A percentile compares a stretch with the other conserved stretches of the same genome.
Evolutionary conservation across 2,329 filamentous ascomycete genomes (phyloP).

Genomic region (Trichophyton simii): DNA sequence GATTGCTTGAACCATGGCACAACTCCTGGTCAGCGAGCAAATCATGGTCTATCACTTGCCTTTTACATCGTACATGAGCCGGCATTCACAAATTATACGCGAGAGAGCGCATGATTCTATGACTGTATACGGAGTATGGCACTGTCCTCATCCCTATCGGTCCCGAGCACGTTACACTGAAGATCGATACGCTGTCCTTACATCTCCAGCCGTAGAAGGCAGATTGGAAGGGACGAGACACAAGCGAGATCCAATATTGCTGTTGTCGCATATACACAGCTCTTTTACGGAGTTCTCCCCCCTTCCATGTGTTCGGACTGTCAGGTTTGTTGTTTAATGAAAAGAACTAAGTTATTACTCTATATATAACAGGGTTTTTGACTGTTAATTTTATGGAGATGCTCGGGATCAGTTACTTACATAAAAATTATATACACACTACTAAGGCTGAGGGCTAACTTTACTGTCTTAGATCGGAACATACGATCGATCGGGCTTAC

Average conservation of each 20-base stretch:
- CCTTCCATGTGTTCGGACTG: background rate
- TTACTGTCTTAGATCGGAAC: slow-evolving; percentile 3
- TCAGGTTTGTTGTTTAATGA: background rate
- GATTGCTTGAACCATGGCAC: background rate
- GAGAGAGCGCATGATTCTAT: background rate
- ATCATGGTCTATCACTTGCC: background rate
- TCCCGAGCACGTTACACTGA: background rate
- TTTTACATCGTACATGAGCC: background rate
- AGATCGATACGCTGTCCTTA: background rate
- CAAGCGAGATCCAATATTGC: background rate
- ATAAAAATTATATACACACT: background rate
- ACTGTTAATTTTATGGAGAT: background rate
- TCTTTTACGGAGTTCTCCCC: background rate
- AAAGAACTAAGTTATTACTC: background rate
- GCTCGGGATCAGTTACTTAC: background rate
- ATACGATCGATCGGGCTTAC: slow-evolving; percentile 2
- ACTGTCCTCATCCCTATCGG: background rate
- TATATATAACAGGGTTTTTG: slow-evolving; percentile 3
- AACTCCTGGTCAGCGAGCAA: background rate
- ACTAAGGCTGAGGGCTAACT: background rate
- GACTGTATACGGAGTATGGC: background rate
- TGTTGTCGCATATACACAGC: background rate
- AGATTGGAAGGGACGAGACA: background rate
- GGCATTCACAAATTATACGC: background rate
- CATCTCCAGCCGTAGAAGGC: background rate